phyloP scores from a whole-genome alignment of 306 rosid genomes.

The Alnus glutinosa region DNA sequence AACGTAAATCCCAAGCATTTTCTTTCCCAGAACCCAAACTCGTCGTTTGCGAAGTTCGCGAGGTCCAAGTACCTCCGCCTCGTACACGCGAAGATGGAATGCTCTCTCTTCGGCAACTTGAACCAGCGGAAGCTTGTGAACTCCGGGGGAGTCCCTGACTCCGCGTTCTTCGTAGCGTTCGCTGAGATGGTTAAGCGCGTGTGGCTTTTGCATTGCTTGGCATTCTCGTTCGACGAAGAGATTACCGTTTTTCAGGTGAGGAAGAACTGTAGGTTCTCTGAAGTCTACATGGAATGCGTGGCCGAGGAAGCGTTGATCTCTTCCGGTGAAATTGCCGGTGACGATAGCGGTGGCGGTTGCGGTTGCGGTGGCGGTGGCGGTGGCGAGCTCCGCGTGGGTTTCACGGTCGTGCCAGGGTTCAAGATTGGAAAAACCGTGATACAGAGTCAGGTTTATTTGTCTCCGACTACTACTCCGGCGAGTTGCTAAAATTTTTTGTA shows the following conservation, averaged over 20 bases:
- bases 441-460: constrained; percentile 80
- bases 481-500: not conserved
- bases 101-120: constrained; percentile 84
- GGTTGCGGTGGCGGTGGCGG: not conserved
- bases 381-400: constrained; percentile 49
- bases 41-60: constrained; percentile 53
- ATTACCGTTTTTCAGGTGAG: constrained; percentile 64
- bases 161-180: constrained; percentile 67
- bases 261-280: constrained; percentile 74
- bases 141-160: constrained; percentile 77
- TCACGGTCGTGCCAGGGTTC: constrained; percentile 92
- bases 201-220: constrained; percentile 75
- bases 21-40: constrained; percentile 53
- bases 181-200: constrained; percentile 80
- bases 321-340: constrained; percentile 31
- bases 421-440: constrained; percentile 62
- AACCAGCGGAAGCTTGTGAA: constrained; percentile 71
- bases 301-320: constrained; percentile 42
- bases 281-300: constrained; percentile 86
- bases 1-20: constrained; percentile 44
- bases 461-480: constrained; percentile 37
- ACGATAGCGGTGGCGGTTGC: constrained; percentile 5
- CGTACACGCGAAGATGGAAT: constrained; percentile 93
- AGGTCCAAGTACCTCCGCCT: constrained; percentile 69
- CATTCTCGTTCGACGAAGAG: constrained; percentile 60